Conservation (phyloP, 441 rosid species). For the Arabidopsis lyrata region DNA sequence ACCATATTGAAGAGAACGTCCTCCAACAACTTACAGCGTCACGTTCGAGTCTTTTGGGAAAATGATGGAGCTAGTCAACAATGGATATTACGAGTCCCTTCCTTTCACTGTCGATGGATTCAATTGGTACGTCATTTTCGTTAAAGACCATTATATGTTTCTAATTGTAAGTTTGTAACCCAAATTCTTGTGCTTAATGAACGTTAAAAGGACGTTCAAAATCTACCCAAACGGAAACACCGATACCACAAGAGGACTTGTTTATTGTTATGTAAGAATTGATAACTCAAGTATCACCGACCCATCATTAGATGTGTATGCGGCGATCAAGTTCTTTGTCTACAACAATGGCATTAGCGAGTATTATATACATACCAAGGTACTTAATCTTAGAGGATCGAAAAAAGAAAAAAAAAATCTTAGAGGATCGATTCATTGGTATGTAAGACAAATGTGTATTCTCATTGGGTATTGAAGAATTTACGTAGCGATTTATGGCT, state of each 20-base stretch:
- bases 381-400: neutral
- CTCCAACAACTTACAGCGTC: constrained; percentile 27
- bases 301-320: constrained; percentile 31
- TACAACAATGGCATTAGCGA: neutral
- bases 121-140: constrained; percentile 19
- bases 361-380: constrained; percentile 22
- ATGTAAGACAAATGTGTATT: neutral
- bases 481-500: neutral
- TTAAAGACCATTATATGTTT: neutral
- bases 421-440: neutral
- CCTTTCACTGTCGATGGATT: constrained; percentile 27
- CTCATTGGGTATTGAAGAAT: no score
- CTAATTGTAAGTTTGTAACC: neutral
- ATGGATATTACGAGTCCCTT: constrained; percentile 20
- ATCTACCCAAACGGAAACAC: constrained; percentile 32
- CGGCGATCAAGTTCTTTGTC: constrained; percentile 33
- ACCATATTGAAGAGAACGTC: neutral
- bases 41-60: constrained; percentile 17
- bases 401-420: no score
- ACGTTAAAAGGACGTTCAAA: constrained; percentile 34
- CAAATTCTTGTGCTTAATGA: neutral
- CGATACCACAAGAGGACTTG: neutral
- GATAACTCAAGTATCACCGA: neutral
- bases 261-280: constrained; percentile 24
- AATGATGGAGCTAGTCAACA: neutral